Evolutionary conservation across 352 stramenopile species (phyloP).

Genomic region (Phytophthora hibernalis): DNA sequence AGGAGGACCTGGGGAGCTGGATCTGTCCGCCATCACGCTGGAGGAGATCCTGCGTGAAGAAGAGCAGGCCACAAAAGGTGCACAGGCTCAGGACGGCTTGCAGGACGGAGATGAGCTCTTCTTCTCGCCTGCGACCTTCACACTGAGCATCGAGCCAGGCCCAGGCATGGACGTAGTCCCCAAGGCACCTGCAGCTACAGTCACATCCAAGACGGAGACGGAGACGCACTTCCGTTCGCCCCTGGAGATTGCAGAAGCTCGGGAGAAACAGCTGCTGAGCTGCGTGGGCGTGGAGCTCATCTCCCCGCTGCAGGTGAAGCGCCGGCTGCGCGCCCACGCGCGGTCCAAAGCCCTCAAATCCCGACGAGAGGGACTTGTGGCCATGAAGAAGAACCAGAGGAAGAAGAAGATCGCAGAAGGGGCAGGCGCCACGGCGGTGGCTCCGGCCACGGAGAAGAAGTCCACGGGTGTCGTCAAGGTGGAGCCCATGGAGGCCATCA

Average conservation of each 20-base stretch:
- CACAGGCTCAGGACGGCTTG: conserved; percentile 17
- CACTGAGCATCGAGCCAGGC: conserved; percentile 60
- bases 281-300: conserved; percentile 85
- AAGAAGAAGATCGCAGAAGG: conserved; percentile 64
- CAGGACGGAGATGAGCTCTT: conserved; percentile 66
- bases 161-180: conserved; percentile 75
- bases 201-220: conserved; percentile 20
- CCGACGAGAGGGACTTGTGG: conserved; percentile 36
- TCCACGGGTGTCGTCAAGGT: conserved; percentile 88
- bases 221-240: conserved; percentile 59
- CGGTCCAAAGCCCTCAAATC: conserved; percentile 63
- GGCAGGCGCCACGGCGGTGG: conserved; percentile 9
- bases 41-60: conserved; percentile 81
- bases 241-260: conserved; percentile 80
- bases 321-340: conserved; percentile 68
- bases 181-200: conserved; percentile 14
- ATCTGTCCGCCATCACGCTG: conserved; percentile 71
- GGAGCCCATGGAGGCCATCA: conserved; percentile 91
- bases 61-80: conserved; percentile 49
- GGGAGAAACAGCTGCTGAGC: conserved; percentile 84
- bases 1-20: conserved; percentile 72
- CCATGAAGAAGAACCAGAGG: conserved; percentile 48
- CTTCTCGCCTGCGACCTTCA: conserved; percentile 79
- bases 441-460: conserved; percentile 51
- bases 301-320: conserved; percentile 85